Base-by-base conservation (phyloP, 768 basidiomycete species). In the Mycena maculata region DNA sequence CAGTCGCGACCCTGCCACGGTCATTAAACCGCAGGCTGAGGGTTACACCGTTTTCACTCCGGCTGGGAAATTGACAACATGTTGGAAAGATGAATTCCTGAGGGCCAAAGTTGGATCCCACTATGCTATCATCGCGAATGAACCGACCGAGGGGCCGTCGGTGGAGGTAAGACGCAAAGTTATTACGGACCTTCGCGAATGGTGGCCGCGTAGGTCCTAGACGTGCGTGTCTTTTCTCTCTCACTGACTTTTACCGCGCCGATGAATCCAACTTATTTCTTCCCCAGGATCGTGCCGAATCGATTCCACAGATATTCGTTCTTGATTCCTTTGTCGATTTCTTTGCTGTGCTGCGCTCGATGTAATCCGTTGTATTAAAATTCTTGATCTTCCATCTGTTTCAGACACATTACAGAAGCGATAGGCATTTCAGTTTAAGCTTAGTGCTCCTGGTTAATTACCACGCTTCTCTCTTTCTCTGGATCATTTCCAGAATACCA, bases 171-270 rank as follows among this genome's bases (percentile, higher is more conserved):
- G 3, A 31, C 42, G 56, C 57, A 38, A 59, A 22, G 45, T 48
- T 22, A 48, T 59, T 48, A 59, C 44, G 45, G 33, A 59, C 45
- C 45, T 59, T 15, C 57, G 57, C 30, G n/a, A n/a, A n/a, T n/a
- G n/a, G n/a, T 58, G 56, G 56, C 42, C 56, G 42, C 56, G 56
- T 15, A 44, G 56, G 33, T 58, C 55, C 25, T 45, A 41, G 39
- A 41, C 18, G 44, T 50, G 18, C 7, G 48, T 50, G 44, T 22
- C 9, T 38, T 38, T 45, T 45, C 44, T 23, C 44, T 23, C 44
- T 45, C 44, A 45, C 44, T 13, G 25, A 45, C 44, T 23, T 45
- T 45, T 45, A 22, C 20, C 22, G 44, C 44, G 44, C 44, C 44
- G 44, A 45, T 45, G 44, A 45, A 45, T 45, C 44, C 44, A 45